A percentile compares a stretch with the other conserved stretches of the same genome.
Evolutionary conservation across 2,329 filamentous ascomycete species (phyloP).

Genomic region (Fusarium veterinarium): DNA sequence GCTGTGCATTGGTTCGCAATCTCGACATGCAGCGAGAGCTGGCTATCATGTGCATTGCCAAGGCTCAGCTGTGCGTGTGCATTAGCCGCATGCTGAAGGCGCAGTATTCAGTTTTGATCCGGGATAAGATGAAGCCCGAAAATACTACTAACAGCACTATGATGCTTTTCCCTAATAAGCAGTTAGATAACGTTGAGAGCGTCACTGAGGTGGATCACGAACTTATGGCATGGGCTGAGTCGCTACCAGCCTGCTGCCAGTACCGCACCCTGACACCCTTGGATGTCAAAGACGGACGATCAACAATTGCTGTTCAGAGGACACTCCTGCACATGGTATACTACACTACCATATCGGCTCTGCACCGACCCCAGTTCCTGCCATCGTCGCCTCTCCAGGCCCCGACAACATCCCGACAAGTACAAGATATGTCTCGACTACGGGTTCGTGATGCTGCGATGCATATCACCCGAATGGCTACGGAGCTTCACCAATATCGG

Average conservation of each 20-base stretch:
- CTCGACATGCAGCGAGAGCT: conserved; percentile 79
- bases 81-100: conserved; percentile 90
- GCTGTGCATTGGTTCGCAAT: conserved; percentile 79
- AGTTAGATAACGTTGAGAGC: conserved; percentile 82
- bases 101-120: conserved; percentile 91
- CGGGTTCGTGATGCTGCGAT: conserved; percentile 86
- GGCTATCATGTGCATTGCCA: conserved; percentile 90
- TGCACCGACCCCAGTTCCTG: conserved; percentile 91
- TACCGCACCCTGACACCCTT: conserved; percentile 68
- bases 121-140: conserved; percentile 82
- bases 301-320: conserved; percentile 75
- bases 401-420: conserved; percentile 69
- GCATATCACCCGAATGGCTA: conserved; percentile 86
- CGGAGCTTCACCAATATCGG: conserved; percentile 77
- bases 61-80: conserved; percentile 88
- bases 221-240: conserved; percentile 80
- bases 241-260: conserved; percentile 76
- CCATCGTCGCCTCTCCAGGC: conserved; percentile 72
- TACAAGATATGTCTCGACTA: conserved; percentile 84
- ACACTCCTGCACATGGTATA: conserved; percentile 95
- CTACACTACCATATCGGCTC: conserved; percentile 88
- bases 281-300: conserved; percentile 69
- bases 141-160: conserved; percentile 81
- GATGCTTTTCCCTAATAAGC: conserved; percentile 92
- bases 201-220: conserved; percentile 84